phyloP scores from a whole-genome alignment of 805 yeast species.

The Helenozyma rhizophorensis region DNA sequence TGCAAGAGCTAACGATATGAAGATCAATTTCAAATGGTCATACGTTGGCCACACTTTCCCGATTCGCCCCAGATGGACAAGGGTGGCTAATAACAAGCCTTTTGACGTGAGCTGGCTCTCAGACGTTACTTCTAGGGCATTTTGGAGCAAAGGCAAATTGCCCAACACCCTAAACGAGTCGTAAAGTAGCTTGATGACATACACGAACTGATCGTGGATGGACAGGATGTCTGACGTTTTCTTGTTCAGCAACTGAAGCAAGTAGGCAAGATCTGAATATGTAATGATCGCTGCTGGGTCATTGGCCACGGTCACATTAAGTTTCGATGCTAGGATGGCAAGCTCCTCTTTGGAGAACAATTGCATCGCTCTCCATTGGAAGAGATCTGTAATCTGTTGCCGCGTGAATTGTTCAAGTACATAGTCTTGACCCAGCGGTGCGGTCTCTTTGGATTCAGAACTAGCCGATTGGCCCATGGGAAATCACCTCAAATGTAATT shows the following conservation, averaged over 20 bases:
- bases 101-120: constrained; percentile 38
- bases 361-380: constrained; percentile 3
- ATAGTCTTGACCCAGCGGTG: neutral
- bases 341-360: constrained; percentile 6
- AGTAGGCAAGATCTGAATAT: constrained; percentile 17
- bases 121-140: constrained; percentile 22
- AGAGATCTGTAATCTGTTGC: constrained; percentile 1
- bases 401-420: neutral
- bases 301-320: constrained; percentile 9
- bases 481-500: too few species aligned
- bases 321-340: constrained; percentile 4
- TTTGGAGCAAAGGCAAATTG: constrained; percentile 46
- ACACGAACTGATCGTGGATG: neutral
- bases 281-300: constrained; percentile 14
- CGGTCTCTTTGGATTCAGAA: constrained; percentile 1
- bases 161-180: constrained; percentile 41
- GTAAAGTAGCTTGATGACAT: constrained; percentile 26
- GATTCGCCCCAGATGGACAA: constrained; percentile 43
- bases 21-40: constrained; percentile 43
- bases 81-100: constrained; percentile 20
- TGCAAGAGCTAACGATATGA: constrained; percentile 35
- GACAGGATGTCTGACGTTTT: neutral
- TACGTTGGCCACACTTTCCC: constrained; percentile 29
- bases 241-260: constrained; percentile 18
- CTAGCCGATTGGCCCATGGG: constrained; percentile 21